Conservation (phyloP, 306 rosid species). For the Neltuma alba region DNA sequence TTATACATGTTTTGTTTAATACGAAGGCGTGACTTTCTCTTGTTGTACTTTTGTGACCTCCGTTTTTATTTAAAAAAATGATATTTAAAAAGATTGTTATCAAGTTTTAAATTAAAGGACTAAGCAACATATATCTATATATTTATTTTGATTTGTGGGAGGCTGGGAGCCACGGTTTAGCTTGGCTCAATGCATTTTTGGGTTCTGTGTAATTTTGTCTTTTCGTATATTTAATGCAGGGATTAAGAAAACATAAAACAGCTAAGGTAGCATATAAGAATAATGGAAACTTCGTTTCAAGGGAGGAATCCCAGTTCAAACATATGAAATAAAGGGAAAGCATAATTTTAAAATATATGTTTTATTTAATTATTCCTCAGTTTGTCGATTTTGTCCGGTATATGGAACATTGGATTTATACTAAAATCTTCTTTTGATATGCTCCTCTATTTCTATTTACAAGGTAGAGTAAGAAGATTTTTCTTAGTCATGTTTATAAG, state of each 20-base stretch:
- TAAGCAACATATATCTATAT: neutral
- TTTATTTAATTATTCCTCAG: neutral
- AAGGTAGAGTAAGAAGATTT: no score
- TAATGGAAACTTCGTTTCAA: slow-evolving; percentile 14
- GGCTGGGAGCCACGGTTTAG: neutral
- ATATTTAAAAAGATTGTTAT: no score
- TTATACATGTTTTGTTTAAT: neutral
- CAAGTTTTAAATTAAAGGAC: neutral
- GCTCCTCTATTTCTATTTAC: no score
- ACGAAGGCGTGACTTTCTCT: neutral
- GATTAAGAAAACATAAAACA: neutral
- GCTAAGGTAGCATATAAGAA: neutral
- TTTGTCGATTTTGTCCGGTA: neutral
- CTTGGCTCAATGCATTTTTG: neutral
- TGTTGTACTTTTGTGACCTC: neutral
- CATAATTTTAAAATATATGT: neutral
- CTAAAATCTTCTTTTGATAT: neutral
- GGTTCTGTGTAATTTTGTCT: neutral
- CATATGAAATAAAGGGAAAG: neutral
- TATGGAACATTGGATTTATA: neutral
- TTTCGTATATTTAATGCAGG: neutral
- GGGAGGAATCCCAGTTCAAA: neutral
- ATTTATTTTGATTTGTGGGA: neutral
- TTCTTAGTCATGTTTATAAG: no score
- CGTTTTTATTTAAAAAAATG: neutral